These are phyloP conservation scores for Megacollybia marginata DNA, from an alignment of 768 basidiomycete genomes.

Conservation along the genomic window DNA sequence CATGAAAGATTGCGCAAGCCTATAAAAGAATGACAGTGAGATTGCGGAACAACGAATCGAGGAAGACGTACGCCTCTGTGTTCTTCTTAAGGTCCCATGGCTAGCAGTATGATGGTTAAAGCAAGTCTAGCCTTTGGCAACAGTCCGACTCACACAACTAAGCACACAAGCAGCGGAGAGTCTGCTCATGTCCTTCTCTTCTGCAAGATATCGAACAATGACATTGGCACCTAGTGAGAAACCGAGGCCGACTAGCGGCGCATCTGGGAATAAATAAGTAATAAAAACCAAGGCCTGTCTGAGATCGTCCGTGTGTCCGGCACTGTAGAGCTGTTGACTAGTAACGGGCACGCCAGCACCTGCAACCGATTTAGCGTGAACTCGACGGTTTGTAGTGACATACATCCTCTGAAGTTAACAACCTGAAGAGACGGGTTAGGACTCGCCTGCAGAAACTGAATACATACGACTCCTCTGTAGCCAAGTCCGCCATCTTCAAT, in stretches of 20 bases:
- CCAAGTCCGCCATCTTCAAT: slow-evolving; percentile 80
- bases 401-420: slow-evolving; percentile 90
- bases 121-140: not conserved
- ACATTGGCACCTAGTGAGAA: slow-evolving; percentile 95
- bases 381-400: slow-evolving; percentile 27
- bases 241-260: slow-evolving; percentile 82
- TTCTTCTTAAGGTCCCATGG: slow-evolving; percentile 49
- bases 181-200: slow-evolving; percentile 63
- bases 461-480: slow-evolving; percentile 70
- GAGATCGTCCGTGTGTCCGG: slow-evolving; percentile 85
- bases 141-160: slow-evolving; percentile 54
- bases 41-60: slow-evolving; percentile 2
- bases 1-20: slow-evolving; percentile 47
- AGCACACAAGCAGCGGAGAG: slow-evolving; percentile 60
- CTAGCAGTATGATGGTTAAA: slow-evolving; percentile 19
- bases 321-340: slow-evolving; percentile 76
- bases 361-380: slow-evolving; percentile 21
- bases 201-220: slow-evolving; percentile 80
- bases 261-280: slow-evolving; percentile 60
- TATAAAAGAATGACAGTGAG: slow-evolving; percentile 17
- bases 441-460: no score
- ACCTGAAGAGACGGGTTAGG: no score
- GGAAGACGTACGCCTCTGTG: slow-evolving; percentile 32
- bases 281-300: slow-evolving; percentile 76
- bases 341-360: slow-evolving; percentile 85